These are phyloP conservation scores for Tanacetum coccineum DNA, from an alignment of 129 eudicot species.

Conservation along the genomic window DNA sequence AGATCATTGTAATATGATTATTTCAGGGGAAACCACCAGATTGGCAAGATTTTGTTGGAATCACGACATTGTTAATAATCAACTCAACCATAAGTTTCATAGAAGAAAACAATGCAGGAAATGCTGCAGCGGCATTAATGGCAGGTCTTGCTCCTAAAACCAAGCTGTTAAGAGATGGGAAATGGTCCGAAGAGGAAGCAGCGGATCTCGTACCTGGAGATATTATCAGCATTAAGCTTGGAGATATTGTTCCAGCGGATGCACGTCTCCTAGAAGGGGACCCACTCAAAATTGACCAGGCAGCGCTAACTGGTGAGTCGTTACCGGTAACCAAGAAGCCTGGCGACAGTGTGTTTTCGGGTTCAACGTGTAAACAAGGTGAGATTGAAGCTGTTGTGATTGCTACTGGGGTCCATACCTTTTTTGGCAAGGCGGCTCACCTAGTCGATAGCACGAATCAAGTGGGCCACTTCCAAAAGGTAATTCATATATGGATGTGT, in stretches of 20 bases:
- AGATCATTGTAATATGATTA: background rate
- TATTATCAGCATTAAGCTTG: conserved; percentile 69
- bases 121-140: conserved; percentile 88
- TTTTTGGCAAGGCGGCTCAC: conserved; percentile 93
- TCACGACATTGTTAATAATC: conserved; percentile 53
- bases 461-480: conserved; percentile 89
- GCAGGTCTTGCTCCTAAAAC: conserved; percentile 94
- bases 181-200: conserved; percentile 77
- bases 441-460: conserved; percentile 88
- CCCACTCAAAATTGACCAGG: conserved; percentile 72
- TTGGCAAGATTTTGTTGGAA: conserved; percentile 94
- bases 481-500: conserved; percentile 13
- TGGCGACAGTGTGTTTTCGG: conserved; percentile 60
- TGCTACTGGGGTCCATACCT: conserved; percentile 86
- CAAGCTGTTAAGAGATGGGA: conserved; percentile 74
- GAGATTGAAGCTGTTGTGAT: conserved; percentile 91
- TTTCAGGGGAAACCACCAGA: conserved; percentile 86
- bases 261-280: conserved; percentile 88
- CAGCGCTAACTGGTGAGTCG: conserved; percentile 88
- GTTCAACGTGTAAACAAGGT: conserved; percentile 93
- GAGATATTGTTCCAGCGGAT: conserved; percentile 88
- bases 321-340: conserved; percentile 73
- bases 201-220: conserved; percentile 72
- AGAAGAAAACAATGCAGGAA: conserved; percentile 90
- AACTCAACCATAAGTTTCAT: conserved; percentile 87